phyloP scores from a whole-genome alignment of 2,329 filamentous ascomycete species.

The Geosmithia morbida region DNA sequence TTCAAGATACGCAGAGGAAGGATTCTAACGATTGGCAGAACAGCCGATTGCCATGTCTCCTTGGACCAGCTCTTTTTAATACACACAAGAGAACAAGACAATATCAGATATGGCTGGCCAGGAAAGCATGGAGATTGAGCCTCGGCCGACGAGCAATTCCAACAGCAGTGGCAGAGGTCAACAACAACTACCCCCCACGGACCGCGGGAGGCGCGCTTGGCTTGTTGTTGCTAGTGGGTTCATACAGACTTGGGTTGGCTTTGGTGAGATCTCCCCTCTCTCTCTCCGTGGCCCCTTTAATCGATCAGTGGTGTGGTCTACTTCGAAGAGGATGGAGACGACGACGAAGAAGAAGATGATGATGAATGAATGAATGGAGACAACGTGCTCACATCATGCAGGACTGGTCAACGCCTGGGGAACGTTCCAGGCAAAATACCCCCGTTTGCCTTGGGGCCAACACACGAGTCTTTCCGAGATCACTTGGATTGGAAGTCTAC shows the following conservation, averaged over 20 bases:
- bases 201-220: slow-evolving; percentile 15
- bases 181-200: slow-evolving; percentile 3
- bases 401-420: slow-evolving; percentile 30
- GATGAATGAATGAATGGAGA: too few relatives aligned
- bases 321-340: too few relatives aligned
- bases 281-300: neutral
- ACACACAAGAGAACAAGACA: too few relatives aligned
- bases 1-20: too few relatives aligned
- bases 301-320: neutral
- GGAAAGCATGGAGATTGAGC: neutral
- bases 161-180: neutral
- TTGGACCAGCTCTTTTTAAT: too few relatives aligned
- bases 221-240: slow-evolving; percentile 16
- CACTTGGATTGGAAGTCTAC: slow-evolving; percentile 25
- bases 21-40: too few relatives aligned
- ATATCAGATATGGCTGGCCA: too few relatives aligned
- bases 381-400: slow-evolving; percentile 1
- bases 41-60: too few relatives aligned
- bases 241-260: slow-evolving; percentile 11
- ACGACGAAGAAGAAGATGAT: too few relatives aligned
- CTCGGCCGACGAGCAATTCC: neutral
- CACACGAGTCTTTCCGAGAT: slow-evolving; percentile 12
- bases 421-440: slow-evolving; percentile 39
- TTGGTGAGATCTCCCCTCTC: slow-evolving; percentile 9
- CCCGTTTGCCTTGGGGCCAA: slow-evolving; percentile 14